Percentiles rank a stretch among this genome's conserved stretches.
These are phyloP conservation scores for Blastomyces parvus DNA, from an alignment of 2,329 filamentous ascomycete species.

Conservation along the genomic window DNA sequence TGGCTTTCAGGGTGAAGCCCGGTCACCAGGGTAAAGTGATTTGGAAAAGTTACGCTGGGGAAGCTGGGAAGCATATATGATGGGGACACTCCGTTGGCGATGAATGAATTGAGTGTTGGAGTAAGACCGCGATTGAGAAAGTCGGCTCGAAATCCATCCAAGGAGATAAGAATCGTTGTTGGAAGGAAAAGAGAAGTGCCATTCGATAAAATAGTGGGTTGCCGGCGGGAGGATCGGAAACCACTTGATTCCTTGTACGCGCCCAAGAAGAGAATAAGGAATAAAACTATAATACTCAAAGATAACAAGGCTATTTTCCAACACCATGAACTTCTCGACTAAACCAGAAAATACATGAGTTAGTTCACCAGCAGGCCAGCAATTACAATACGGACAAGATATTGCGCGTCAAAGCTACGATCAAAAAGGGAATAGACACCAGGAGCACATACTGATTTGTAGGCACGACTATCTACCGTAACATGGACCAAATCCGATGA, in stretches of 20 bases:
- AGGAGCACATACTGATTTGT: constrained; percentile 21
- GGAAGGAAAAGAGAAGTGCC: constrained; percentile 82
- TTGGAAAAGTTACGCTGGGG: constrained; percentile 91
- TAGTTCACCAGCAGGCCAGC: neutral
- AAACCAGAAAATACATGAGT: neutral
- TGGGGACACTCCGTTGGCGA: constrained; percentile 77
- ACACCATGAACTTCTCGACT: constrained; percentile 17
- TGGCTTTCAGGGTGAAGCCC: constrained; percentile 88
- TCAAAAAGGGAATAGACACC: neutral
- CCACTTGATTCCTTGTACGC: constrained; percentile 47
- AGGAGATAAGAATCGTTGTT: constrained; percentile 84
- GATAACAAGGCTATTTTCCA: constrained; percentile 33
- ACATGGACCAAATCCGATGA: constrained; percentile 45
- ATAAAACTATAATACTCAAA: constrained; percentile 42
- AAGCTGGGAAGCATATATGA: constrained; percentile 91
- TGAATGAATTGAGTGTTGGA: constrained; percentile 67
- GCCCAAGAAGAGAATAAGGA: constrained; percentile 46
- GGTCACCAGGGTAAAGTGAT: constrained; percentile 89
- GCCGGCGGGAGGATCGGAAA: constrained; percentile 23
- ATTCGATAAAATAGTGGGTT: constrained; percentile 48
- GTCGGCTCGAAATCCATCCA: constrained; percentile 93
- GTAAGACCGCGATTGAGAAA: constrained; percentile 78
- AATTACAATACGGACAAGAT: neutral
- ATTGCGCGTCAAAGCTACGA: neutral
- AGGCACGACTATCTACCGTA: constrained; percentile 25